These are phyloP conservation scores for Fusarium caatingaense DNA, from an alignment of 2,329 filamentous ascomycete genomes.

Conservation along the genomic window DNA sequence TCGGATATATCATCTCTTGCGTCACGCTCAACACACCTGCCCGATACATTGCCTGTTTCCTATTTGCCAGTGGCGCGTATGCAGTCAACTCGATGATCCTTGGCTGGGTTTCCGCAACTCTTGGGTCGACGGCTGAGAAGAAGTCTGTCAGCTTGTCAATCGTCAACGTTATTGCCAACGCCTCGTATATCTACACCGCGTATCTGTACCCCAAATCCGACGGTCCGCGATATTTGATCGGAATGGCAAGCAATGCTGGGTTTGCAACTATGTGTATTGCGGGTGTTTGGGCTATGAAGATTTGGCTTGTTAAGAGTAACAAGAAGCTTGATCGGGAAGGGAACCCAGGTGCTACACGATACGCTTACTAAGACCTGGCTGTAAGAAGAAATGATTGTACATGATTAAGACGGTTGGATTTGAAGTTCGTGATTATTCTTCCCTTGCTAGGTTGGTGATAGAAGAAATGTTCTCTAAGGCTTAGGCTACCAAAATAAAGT, in stretches of 20 bases:
- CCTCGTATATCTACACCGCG: constrained; percentile 59
- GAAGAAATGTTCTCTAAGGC: too few relatives aligned
- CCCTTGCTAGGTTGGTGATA: background rate
- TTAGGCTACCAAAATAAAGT: too few relatives aligned
- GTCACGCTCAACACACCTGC: constrained; percentile 47
- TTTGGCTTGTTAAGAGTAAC: constrained; percentile 44
- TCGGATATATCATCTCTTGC: constrained; percentile 54
- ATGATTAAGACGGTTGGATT: background rate
- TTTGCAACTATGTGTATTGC: constrained; percentile 46
- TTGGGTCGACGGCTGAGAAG: constrained; percentile 58
- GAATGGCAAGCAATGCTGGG: constrained; percentile 49
- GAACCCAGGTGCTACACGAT: constrained; percentile 19
- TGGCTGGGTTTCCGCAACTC: constrained; percentile 56
- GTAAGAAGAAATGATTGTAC: too few relatives aligned
- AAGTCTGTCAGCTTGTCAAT: constrained; percentile 57
- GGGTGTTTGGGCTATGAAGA: constrained; percentile 40
- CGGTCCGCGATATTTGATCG: constrained; percentile 56
- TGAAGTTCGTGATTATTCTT: background rate
- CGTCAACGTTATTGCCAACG: constrained; percentile 58
- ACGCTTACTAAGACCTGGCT: constrained; percentile 17
- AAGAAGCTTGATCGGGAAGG: constrained; percentile 41
- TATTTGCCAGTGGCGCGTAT: constrained; percentile 52
- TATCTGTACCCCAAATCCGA: constrained; percentile 57
- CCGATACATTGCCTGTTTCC: constrained; percentile 51
- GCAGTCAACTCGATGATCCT: constrained; percentile 57